phyloP scores from a whole-genome alignment of 2,329 filamentous ascomycete genomes.

The Macrophomina pseudophaseolina region DNA sequence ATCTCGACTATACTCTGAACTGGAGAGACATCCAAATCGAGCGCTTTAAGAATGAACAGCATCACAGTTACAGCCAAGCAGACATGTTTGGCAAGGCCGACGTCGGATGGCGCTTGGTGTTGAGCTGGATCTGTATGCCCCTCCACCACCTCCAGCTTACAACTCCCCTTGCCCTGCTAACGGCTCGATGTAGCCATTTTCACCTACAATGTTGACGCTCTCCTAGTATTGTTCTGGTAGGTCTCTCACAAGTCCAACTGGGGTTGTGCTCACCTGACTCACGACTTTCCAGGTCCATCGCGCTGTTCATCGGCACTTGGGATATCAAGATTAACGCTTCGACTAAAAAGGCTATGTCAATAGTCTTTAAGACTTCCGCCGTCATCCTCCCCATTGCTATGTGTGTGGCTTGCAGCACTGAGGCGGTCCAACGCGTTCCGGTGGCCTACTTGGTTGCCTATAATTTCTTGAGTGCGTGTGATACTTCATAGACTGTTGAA shows the following conservation, averaged over 20 bases:
- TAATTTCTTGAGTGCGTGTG: constrained; percentile 14
- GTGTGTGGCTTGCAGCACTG: background rate
- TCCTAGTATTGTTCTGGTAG: constrained; percentile 26
- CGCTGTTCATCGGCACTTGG: constrained; percentile 25
- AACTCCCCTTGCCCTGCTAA: background rate
- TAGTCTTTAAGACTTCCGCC: constrained; percentile 12
- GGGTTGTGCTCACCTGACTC: background rate
- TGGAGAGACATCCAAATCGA: constrained; percentile 24
- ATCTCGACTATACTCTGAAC: constrained; percentile 25
- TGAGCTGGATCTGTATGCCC: constrained; percentile 21
- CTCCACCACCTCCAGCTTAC: too few relatives aligned
- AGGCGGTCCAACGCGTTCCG: background rate
- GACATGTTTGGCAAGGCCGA: constrained; percentile 16
- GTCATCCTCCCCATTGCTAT: constrained; percentile 14
- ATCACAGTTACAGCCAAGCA: background rate
- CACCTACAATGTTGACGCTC: constrained; percentile 24
- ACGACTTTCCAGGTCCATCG: constrained; percentile 13
- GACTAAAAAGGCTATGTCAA: constrained; percentile 18
- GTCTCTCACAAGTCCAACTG: background rate
- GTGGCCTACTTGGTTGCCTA: constrained; percentile 17
- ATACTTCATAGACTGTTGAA: too few relatives aligned
- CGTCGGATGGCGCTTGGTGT: constrained; percentile 21
- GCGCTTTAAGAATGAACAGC: constrained; percentile 4
- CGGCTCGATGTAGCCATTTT: background rate
- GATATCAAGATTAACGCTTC: constrained; percentile 12